Base-by-base conservation (phyloP, 1,139 yeast species). In the Maudiozyma humilis region DNA sequence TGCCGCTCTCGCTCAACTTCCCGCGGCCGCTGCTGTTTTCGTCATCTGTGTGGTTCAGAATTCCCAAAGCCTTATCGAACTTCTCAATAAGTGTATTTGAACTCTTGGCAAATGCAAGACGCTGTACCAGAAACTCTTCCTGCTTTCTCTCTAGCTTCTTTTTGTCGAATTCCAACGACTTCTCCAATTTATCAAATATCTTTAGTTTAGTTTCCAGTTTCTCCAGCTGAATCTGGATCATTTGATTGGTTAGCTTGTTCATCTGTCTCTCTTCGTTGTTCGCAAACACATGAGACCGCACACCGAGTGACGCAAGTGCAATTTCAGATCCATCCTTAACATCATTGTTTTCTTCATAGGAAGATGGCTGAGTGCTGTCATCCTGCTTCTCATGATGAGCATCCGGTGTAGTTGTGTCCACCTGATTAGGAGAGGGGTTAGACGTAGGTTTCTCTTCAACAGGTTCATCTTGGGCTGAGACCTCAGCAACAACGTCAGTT, bases 211-310 rank as follows among this genome's bases (percentile, higher is more conserved):
- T 64, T 50, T 88, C 93, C 39, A 89, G 71, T 56, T 88, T 84
- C 45, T 79, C 73, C 51, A 84, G 60, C 63, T 88, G 88, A 41
- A 79, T 78, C 55, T 83, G 82, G 32, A 87, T 73, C 40, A 89
- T 75, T 19, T 72, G 72, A 17, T 72, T 68, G 19, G 82, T 66
- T 29, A 80, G 63, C 47, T 73, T 76, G 51, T 79, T 71, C 78
- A 87, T 76, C 58, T 84, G 87, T 44, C 91, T 70, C 58, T 88
- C 96, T 60, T 88, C 93, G 58, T 77, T 79, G 15, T 80, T 76
- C 13, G 94, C 87, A 65, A 89, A 82, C 32, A 86, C 75, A 57
- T 84, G 91, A 32, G 95, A 75, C 51, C 95, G 76, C 1, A 91
- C 84, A 4, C 95, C 96, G 27, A 85, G 69, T 6, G 81, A 69